phyloP scores from a whole-genome alignment of 1,139 yeast genomes.

The Hanseniaspora uvarum region DNA sequence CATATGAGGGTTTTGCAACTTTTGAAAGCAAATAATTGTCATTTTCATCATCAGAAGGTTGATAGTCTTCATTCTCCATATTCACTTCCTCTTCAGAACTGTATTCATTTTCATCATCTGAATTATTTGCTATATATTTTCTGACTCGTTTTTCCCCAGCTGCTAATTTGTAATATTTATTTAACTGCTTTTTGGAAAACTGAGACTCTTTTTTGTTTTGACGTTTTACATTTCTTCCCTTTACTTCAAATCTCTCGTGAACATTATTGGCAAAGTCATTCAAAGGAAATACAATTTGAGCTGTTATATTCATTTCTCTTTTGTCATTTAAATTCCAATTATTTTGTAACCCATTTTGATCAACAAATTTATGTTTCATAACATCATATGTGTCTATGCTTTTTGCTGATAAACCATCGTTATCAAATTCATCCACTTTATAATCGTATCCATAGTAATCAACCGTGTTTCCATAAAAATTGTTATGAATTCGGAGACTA shows the following conservation, averaged over 20 bases:
- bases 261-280: conserved; percentile 6
- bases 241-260: background rate
- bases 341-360: background rate
- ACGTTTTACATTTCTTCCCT: background rate
- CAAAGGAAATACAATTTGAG: background rate
- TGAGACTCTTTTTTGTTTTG: background rate
- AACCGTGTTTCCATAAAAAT: background rate
- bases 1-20: background rate
- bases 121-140: background rate
- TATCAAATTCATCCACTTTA: background rate
- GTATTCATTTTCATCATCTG: conserved; percentile 3
- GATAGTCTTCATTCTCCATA: background rate
- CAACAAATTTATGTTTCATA: background rate
- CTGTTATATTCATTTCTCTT: background rate
- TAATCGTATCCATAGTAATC: conserved; percentile 4
- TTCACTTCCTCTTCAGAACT: background rate
- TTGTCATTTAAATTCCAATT: background rate
- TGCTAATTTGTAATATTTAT: conserved; percentile 4
- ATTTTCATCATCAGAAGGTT: conserved; percentile 12
- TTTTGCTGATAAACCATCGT: background rate
- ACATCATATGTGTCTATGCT: conserved; percentile 1
- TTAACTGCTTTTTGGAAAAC: conserved; percentile 5
- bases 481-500: background rate
- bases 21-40: background rate
- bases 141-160: background rate